Conservation (phyloP, 106 monocot genomes). For the Acorus calamus region DNA sequence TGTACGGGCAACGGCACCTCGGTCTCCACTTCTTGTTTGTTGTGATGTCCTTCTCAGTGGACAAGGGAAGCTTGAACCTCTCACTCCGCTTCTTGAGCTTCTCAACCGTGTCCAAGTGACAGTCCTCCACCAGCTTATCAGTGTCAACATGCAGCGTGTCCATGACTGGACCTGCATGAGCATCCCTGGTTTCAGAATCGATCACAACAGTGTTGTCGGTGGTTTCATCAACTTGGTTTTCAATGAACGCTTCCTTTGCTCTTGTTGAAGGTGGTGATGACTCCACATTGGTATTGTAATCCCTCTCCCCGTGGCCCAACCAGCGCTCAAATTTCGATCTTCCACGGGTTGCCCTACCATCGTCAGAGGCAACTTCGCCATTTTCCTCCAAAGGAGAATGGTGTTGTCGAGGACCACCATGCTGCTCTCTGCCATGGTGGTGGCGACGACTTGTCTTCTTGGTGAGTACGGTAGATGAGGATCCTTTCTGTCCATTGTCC, state of each 20-base stretch:
- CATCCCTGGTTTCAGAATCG: conserved; percentile 22
- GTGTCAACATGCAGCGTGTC: too few relatives aligned
- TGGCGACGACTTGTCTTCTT: conserved; percentile 4
- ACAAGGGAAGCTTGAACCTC: conserved; percentile 86
- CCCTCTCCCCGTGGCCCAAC: conserved; percentile 84
- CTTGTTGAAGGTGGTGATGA: conserved; percentile 14
- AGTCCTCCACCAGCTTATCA: conserved; percentile 37
- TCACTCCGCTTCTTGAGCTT: conserved; percentile 89
- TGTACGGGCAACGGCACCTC: conserved; percentile 15
- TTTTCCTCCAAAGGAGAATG: conserved; percentile 13
- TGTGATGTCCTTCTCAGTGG: conserved; percentile 54
- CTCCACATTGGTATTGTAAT: conserved; percentile 15
- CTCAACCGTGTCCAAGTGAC: conserved; percentile 71
- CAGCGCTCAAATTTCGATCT: conserved; percentile 91
- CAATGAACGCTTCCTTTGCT: conserved; percentile 5
- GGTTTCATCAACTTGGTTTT: too few relatives aligned
- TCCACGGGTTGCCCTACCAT: conserved; percentile 34
- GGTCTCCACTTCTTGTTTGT: conserved; percentile 39
- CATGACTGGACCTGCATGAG: conserved; percentile 21
- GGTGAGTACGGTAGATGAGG: neutral
- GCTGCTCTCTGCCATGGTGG: conserved; percentile 4
- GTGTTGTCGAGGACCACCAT: conserved; percentile 7
- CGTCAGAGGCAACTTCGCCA: conserved; percentile 42
- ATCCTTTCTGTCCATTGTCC: too few relatives aligned
- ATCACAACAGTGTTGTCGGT: conserved; percentile 8